phyloP scores from a whole-genome alignment of 495 filamentous ascomycete species.

The Hypoxylon fragiforme region DNA sequence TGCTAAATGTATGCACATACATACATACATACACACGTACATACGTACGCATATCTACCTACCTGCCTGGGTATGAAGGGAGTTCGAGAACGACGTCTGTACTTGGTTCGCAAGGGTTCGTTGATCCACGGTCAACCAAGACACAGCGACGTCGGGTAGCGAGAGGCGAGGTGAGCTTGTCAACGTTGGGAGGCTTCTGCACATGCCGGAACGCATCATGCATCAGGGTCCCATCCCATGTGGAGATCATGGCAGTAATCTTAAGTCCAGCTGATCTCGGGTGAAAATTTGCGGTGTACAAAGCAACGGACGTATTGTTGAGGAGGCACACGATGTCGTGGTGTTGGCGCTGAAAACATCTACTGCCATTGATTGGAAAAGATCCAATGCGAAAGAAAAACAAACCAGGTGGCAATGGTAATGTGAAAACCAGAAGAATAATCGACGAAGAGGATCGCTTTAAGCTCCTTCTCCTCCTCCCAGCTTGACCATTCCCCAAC shows the following conservation, averaged over 20 bases:
- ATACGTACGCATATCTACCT: conserved; percentile 8
- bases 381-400: too few species aligned
- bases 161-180: conserved; percentile 30
- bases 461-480: conserved; percentile 3
- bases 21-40: too few species aligned
- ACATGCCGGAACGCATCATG: conserved; percentile 38
- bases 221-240: conserved; percentile 36
- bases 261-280: conserved; percentile 38
- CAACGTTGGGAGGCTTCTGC: conserved; percentile 36
- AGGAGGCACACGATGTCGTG: conserved; percentile 25
- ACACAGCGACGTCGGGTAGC: conserved; percentile 30
- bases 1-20: too few species aligned
- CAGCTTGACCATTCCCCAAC: conserved; percentile 9
- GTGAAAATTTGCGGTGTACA: conserved; percentile 38
- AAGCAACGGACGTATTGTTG: conserved; percentile 18
- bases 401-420: conserved; percentile 1
- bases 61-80: too few species aligned
- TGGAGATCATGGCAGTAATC: conserved; percentile 37
- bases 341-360: conserved; percentile 16
- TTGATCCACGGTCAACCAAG: conserved; percentile 33
- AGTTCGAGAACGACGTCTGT: conserved; percentile 17
- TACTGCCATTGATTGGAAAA: not conserved
- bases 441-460: conserved; percentile 7
- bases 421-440: conserved; percentile 3
- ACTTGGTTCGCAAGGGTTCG: conserved; percentile 20